phyloP scores from a whole-genome alignment of 2,329 filamentous ascomycete genomes.

The Fonsecaea erecta region DNA sequence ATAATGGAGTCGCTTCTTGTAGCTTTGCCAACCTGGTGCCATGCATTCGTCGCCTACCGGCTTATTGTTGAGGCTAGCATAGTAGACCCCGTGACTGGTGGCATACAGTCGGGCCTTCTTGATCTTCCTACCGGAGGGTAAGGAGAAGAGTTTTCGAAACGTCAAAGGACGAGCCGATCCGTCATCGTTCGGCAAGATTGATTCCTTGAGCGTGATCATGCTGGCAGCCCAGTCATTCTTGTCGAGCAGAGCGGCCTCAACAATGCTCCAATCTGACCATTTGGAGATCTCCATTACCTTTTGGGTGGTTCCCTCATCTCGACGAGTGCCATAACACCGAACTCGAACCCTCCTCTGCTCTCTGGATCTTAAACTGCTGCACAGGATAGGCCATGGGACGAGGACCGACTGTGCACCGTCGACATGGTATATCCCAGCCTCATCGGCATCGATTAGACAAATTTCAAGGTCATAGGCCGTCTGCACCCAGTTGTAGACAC shows the following conservation, averaged over 20 bases:
- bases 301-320: neutral
- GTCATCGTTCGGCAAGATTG: constrained; percentile 35
- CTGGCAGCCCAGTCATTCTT: constrained; percentile 42
- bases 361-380: neutral
- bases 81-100: constrained; percentile 54
- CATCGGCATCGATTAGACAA: neutral
- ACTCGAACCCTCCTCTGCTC: constrained; percentile 7
- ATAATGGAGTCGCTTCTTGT: constrained; percentile 57
- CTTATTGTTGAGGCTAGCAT: constrained; percentile 54
- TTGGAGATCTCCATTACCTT: neutral
- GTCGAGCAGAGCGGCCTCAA: constrained; percentile 45
- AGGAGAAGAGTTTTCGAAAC: constrained; percentile 44
- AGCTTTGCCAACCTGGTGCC: constrained; percentile 60
- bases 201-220: constrained; percentile 31
- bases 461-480: constrained; percentile 40
- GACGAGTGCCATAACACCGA: constrained; percentile 2
- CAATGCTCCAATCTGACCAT: constrained; percentile 5
- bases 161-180: constrained; percentile 40
- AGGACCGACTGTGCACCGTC: constrained; percentile 36
- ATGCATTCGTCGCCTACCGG: constrained; percentile 49
- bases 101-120: constrained; percentile 52
- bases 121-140: constrained; percentile 6
- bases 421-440: constrained; percentile 29
- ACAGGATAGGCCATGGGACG: constrained; percentile 39
- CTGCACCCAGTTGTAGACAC: constrained; percentile 38